Evolutionary conservation across 495 filamentous ascomycete species (phyloP).

Genomic region (Glarea lozoyensis): DNA sequence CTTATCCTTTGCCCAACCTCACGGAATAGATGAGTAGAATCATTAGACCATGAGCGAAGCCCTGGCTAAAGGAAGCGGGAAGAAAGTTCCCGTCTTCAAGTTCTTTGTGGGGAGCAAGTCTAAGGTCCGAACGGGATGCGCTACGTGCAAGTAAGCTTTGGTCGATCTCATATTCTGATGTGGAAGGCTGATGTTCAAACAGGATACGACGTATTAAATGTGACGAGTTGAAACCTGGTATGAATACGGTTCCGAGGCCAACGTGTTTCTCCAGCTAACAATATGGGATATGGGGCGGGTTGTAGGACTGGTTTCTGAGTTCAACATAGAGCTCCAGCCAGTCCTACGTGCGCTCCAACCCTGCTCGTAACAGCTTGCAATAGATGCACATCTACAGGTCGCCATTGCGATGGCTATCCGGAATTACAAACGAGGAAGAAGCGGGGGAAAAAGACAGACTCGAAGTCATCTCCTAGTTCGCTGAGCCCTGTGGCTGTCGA

Average conservation of each 20-base stretch:
- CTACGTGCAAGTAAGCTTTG: constrained; percentile 2
- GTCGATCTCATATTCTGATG: no score
- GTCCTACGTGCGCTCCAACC: no score
- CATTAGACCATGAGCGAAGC: neutral
- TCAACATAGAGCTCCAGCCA: no score
- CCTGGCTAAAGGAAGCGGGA: no score
- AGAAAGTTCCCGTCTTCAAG: constrained; percentile 1
- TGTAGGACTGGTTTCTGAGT: no score
- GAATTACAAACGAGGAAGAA: constrained; percentile 1
- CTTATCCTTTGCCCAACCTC: no score
- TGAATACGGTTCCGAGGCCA: no score
- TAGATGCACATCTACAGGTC: constrained; percentile 7
- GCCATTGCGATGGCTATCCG: constrained; percentile 13
- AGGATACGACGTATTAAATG: constrained; percentile 9
- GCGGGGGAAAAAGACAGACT: neutral
- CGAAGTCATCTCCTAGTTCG: neutral
- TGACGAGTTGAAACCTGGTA: constrained; percentile 16
- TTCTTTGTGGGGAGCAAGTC: constrained; percentile 2
- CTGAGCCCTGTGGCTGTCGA: neutral
- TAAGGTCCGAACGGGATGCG: constrained; percentile 1
- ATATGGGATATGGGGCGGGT: no score
- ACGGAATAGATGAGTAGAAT: neutral
- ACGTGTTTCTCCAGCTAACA: no score
- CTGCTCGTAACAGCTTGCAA: no score
- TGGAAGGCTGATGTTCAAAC: no score